Percentiles rank a stretch among this genome's conserved stretches.
Conservation (phyloP, 2,329 filamentous ascomycete genomes). For the Xylaria sp. region DNA sequence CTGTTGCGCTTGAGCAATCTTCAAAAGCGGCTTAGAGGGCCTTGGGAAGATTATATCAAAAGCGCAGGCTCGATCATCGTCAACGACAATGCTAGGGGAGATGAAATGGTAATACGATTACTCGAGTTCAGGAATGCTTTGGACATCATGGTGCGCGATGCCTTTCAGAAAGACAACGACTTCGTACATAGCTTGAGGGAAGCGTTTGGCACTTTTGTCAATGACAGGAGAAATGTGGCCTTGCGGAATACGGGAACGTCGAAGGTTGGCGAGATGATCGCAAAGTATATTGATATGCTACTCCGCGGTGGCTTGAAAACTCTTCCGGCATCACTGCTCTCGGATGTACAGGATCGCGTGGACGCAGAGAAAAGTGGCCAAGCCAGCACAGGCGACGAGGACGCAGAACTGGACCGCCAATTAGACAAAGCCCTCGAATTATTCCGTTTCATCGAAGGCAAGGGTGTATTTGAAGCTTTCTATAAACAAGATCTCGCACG, state of each 20-base stretch:
- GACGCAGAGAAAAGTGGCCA: slow-evolving; percentile 71
- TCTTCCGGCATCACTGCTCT: slow-evolving; percentile 75
- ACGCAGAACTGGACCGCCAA: slow-evolving; percentile 90
- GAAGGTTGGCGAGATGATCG: slow-evolving; percentile 98
- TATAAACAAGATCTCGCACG: slow-evolving; percentile 98
- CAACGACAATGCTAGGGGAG: slow-evolving; percentile 78
- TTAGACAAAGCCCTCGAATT: slow-evolving; percentile 92
- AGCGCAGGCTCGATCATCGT: slow-evolving; percentile 81
- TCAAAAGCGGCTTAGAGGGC: slow-evolving; percentile 73
- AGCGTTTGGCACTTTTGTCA: slow-evolving; percentile 90
- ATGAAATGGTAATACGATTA: slow-evolving; percentile 87
- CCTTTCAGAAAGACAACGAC: slow-evolving; percentile 81
- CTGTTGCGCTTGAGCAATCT: slow-evolving; percentile 79
- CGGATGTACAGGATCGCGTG: slow-evolving; percentile 68
- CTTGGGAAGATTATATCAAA: slow-evolving; percentile 84
- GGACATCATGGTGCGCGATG: slow-evolving; percentile 79
- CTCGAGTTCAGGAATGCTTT: slow-evolving; percentile 83
- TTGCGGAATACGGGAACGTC: slow-evolving; percentile 86
- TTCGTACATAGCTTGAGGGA: slow-evolving; percentile 84
- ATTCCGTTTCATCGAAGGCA: slow-evolving; percentile 96
- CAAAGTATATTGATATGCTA: slow-evolving; percentile 92
- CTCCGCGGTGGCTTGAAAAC: slow-evolving; percentile 89
- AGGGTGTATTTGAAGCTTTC: slow-evolving; percentile 97
- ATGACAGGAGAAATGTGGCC: slow-evolving; percentile 79
- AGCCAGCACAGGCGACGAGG: slow-evolving; percentile 82